Evolutionary conservation across 192 early-diverging fungal genomes (phyloP), one percentile per base, ranked within the genome.

Genomic region (Umbelopsis sp.): DNA sequence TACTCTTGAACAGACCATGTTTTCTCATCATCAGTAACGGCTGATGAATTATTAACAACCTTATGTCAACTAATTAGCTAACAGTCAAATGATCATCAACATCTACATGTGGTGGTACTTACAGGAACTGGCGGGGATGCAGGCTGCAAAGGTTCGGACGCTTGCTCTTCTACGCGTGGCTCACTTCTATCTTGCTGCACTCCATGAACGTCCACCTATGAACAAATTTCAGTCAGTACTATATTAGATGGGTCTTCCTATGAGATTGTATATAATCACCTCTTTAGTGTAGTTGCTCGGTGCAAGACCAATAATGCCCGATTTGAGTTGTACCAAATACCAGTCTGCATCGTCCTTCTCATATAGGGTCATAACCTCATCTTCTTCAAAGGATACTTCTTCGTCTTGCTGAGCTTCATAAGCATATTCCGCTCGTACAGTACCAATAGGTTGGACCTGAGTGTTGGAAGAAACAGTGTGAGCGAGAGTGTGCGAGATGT

Each of bases 291-390:
- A 99, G 49, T 90, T 91, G 66, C 89, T 88, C 55, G 96, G 97
- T 25, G 92, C 88, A 69, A 97, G 90, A 20, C 97, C 97, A 53
- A 90, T 89, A 4, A 84, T 70, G 12, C 80, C 85, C 69, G 91
- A 85, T 33, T 86, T 86, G 30, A 81, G 79, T 69, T 86, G 86
- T 21, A 88, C 94, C 71, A 97, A 87, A 86, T 89, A 96, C 97
- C 97, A 99, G 78, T 98, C 96, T 7, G 88, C 89, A 71, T 97
- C 95, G 66, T 89, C 90, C 30, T 88, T 87, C 49, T 95, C 94
- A 72, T 93, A 90, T 5, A 99, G 77, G 55, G 85, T 75, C 55
- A 99, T 76, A 7, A 80, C 73, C 64, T 89, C 90, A 46, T 87
- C 92, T 73, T 94, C 94, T 41, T 73, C 75, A 49, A 99, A 83